Base-by-base conservation (phyloP, 2,329 filamentous ascomycete genomes). In the Periconia macrospinosa region DNA sequence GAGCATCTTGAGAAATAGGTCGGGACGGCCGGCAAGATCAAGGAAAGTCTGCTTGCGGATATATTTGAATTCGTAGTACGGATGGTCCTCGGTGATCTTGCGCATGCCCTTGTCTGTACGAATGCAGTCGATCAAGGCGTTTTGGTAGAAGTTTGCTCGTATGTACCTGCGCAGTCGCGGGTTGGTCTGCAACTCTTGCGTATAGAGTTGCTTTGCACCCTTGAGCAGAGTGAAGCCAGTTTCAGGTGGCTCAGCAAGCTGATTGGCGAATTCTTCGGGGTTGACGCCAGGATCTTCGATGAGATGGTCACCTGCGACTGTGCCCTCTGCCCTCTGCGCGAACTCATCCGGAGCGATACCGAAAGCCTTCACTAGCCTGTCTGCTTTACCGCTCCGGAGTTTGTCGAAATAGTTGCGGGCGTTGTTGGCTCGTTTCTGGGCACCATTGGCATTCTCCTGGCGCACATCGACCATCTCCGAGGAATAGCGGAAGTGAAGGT, bases 51-150 rank as follows among this genome's bases (percentile, higher is more conserved):
- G 92, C 65, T 94, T 92, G 59, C 91, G 86, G 18, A 99, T 81
- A 65, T 99, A 99, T 75, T 99, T 96, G 79, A 99, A 91, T 74
- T 97, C 94, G 71, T 97, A 97, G 74, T 95, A 97, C 0, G 92
- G 91, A 67, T 97, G 92, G 20, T 94, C 87, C 57, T 97, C 93
- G 64, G 96, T 92, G 62, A 99, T 97, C 68, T 91, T 90, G 53
- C 90, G 89, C 49, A 97, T 79, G 27, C 94, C 94, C 75, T 97
- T 99, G 55, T 97, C 92, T 0, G 94, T 99, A 51, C 94, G 87
- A 57, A 85, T 86, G 72, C 92, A 96, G 76, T 93, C 92, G 55
- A 99, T 86, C 52, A 90, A 83, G 20, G 92, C 91, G 61, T 87
- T 87, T 68, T 87, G 84, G 68, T 97, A 97, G 74, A 90, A 96